Percentiles rank a stretch among this genome's conserved stretches.
Conservation (phyloP, 192 early-diverging fungal genomes). For the Linderina pennispora region DNA sequence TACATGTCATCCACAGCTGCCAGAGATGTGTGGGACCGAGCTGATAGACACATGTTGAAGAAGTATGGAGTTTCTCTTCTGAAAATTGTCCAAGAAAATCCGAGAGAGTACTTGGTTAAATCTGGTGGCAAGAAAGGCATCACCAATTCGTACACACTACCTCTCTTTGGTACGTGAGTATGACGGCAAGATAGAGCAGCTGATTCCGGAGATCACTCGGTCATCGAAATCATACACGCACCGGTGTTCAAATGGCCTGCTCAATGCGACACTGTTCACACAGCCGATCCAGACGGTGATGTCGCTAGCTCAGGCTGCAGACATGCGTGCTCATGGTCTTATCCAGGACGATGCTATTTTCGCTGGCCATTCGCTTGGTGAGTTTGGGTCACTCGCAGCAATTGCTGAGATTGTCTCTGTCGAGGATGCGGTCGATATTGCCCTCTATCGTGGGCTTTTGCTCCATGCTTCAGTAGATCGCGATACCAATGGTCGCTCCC, state of each 20-base stretch:
- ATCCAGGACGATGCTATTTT: constrained; percentile 72
- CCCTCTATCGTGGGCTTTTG: constrained; percentile 90
- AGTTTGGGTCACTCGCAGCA: constrained; percentile 78
- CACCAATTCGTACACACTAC: too few relatives aligned
- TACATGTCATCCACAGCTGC: constrained; percentile 77
- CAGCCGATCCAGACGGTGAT: constrained; percentile 88
- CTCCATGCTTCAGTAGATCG: constrained; percentile 86
- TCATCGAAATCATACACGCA: constrained; percentile 76
- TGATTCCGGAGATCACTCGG: constrained; percentile 75
- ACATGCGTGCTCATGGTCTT: constrained; percentile 75
- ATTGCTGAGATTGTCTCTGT: constrained; percentile 75
- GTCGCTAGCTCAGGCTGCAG: constrained; percentile 78
- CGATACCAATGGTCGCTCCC: constrained; percentile 68
- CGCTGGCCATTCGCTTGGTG: constrained; percentile 86
- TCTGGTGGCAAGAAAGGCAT: constrained; percentile 81
- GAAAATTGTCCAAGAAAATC: constrained; percentile 85
- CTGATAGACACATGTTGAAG: constrained; percentile 72
- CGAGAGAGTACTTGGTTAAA: constrained; percentile 54
- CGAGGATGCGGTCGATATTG: constrained; percentile 75
- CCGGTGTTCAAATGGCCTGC: constrained; percentile 67
- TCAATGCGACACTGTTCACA: constrained; percentile 86
- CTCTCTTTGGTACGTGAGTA: too few relatives aligned
- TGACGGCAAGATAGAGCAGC: constrained; percentile 52
- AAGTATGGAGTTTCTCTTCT: constrained; percentile 85
- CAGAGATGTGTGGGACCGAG: constrained; percentile 83